Percentiles rank a stretch among this genome's conserved stretches.
Evolutionary conservation across 2,329 filamentous ascomycete species (phyloP).

Genomic region (Arthrobotrys conoides): DNA sequence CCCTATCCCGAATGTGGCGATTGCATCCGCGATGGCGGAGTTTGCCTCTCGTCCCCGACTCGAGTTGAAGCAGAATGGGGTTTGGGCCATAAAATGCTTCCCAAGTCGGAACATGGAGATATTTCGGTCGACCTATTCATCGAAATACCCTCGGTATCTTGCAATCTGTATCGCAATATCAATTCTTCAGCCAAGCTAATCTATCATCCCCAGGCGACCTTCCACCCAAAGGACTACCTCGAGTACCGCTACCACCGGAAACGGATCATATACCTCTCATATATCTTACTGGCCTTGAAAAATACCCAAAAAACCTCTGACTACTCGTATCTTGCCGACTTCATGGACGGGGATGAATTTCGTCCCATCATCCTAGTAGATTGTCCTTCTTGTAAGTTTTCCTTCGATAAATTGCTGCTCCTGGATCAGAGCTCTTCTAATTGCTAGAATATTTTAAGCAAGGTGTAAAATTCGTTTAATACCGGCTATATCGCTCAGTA

Average conservation of each 20-base stretch:
- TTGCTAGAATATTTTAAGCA: not conserved
- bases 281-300: constrained; percentile 22
- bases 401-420: not conserved
- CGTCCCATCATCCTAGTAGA: constrained; percentile 33
- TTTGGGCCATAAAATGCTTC: constrained; percentile 18
- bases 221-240: constrained; percentile 39
- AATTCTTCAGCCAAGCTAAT: constrained; percentile 6
- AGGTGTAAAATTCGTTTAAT: constrained; percentile 38
- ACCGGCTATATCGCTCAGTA: constrained; percentile 25
- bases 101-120: not conserved
- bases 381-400: not conserved
- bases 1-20: constrained; percentile 2
- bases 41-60: constrained; percentile 11
- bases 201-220: not conserved
- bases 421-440: not conserved
- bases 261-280: constrained; percentile 38
- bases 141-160: constrained; percentile 35
- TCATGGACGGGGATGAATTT: constrained; percentile 41
- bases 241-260: constrained; percentile 47
- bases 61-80: constrained; percentile 27
- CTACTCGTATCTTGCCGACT: constrained; percentile 14
- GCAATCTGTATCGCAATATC: not conserved
- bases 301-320: not conserved
- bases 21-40: not conserved
- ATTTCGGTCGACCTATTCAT: constrained; percentile 34